Percentiles rank a stretch among this genome's conserved stretches.
Evolutionary conservation across 2,329 filamentous ascomycete species (phyloP).

Genomic region (Domatiomyces globalis): DNA sequence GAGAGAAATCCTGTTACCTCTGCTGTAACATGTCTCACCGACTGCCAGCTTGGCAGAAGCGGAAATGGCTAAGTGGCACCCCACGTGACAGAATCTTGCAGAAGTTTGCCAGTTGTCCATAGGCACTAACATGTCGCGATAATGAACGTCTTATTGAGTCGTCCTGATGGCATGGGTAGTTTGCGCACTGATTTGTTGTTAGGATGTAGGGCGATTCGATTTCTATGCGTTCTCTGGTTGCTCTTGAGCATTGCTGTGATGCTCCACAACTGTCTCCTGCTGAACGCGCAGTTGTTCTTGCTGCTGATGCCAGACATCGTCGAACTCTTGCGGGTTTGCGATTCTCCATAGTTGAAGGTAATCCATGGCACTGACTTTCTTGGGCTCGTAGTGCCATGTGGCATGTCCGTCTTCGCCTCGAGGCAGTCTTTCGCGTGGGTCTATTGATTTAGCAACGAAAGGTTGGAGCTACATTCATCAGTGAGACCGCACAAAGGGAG

Average conservation of each 20-base stretch:
- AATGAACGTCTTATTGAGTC: neutral
- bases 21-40: too few species aligned
- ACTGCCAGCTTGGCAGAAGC: neutral
- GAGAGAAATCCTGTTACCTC: neutral
- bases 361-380: constrained; percentile 1
- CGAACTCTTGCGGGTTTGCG: constrained; percentile 1
- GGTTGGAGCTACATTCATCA: neutral
- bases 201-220: neutral
- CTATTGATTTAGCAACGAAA: neutral
- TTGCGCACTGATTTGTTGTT: neutral
- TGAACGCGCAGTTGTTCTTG: neutral
- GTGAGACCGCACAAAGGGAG: neutral
- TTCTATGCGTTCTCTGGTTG: neutral
- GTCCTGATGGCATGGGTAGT: neutral
- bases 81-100: neutral
- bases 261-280: neutral
- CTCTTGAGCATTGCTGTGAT: neutral
- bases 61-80: neutral
- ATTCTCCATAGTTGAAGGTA: constrained; percentile 2
- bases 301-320: neutral
- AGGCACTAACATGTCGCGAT: too few species aligned
- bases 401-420: neutral
- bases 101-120: neutral
- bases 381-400: neutral
- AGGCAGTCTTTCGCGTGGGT: neutral